Evolutionary conservation across 345 rosid genomes (phyloP), one percentile per base, ranked within the genome.

Genomic region (Xanthoceras sorbifolium): DNA sequence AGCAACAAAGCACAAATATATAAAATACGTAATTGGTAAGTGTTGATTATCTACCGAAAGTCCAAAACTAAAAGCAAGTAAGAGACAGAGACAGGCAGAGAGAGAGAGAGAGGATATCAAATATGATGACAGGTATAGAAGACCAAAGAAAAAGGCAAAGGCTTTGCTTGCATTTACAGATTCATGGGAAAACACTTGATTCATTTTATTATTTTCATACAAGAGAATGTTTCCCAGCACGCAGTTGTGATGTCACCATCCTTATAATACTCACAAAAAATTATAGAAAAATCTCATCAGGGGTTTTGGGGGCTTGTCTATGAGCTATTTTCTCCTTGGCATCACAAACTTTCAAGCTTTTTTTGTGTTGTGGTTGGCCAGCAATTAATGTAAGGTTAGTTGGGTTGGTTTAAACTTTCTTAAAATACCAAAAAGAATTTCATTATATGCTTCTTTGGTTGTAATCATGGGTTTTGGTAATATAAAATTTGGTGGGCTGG

Each of bases 151-250:
- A 79, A 85, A 66, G 73, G 73, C 14, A 54, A 76, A 54, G 77
- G 23, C 55, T 71, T 86, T 78, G 85, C 91, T 89, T 85, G 78
- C 80, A 78, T 75, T 78, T 67, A 67, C 87, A 85, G 85, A 74
- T 83, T 85, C 82, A 74, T 76, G 52, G 52, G 70, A 69, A 67
- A 64, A 72, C 73, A 55, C 36, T 74, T 29, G 40, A 54, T 31
- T 23, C 23, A 3, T 57, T 57, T 15, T 28, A 69, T 40, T 20
- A 52, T n/a, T 40, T 4, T 9, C 55, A 54, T 26, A 7, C 68
- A 26, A 64, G 20, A 52, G 85, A 83, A 83, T 78, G 85, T 82
- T 84, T 78, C 74, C 38, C 17, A 64, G 26, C 74, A 75, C 42
- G 42, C 3, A 76, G 88, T 69, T 87, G 87, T n/a, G 31, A 79